Conservation (phyloP, 768 basidiomycete species). For the Nidula microcarpa region DNA sequence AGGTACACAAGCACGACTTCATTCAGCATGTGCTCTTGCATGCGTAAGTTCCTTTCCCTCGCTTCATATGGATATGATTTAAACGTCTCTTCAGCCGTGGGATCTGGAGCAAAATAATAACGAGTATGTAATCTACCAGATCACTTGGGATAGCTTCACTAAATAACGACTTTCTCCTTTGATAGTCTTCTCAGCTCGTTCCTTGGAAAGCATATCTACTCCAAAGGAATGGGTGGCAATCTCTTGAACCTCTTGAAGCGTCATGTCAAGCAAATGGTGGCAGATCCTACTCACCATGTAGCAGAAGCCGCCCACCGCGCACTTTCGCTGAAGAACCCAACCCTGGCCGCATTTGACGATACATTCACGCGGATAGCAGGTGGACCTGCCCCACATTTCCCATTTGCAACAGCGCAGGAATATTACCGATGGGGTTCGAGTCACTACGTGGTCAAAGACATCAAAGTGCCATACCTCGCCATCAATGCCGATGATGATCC, state of each 20-base stretch:
- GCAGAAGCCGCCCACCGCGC: constrained; percentile 44
- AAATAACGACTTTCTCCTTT: not conserved
- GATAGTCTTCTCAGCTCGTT: constrained; percentile 47
- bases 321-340: constrained; percentile 46
- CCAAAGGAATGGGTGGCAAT: constrained; percentile 77
- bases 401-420: constrained; percentile 40
- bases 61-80: constrained; percentile 12
- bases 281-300: constrained; percentile 48
- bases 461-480: constrained; percentile 72
- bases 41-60: constrained; percentile 53
- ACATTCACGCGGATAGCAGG: constrained; percentile 66
- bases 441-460: constrained; percentile 52
- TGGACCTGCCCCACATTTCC: constrained; percentile 56
- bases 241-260: constrained; percentile 53
- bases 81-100: constrained; percentile 41
- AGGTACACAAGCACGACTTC: constrained; percentile 56
- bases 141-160: constrained; percentile 5
- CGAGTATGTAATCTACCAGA: constrained; percentile 30
- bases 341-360: constrained; percentile 57
- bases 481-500: constrained; percentile 80
- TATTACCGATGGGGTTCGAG: constrained; percentile 57
- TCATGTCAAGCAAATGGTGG: constrained; percentile 43
- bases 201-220: constrained; percentile 64
- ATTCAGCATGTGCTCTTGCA: constrained; percentile 65
- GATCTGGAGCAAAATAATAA: constrained; percentile 45